phyloP scores from a whole-genome alignment of 139 green algal genomes.

The Marvania coccoides region DNA sequence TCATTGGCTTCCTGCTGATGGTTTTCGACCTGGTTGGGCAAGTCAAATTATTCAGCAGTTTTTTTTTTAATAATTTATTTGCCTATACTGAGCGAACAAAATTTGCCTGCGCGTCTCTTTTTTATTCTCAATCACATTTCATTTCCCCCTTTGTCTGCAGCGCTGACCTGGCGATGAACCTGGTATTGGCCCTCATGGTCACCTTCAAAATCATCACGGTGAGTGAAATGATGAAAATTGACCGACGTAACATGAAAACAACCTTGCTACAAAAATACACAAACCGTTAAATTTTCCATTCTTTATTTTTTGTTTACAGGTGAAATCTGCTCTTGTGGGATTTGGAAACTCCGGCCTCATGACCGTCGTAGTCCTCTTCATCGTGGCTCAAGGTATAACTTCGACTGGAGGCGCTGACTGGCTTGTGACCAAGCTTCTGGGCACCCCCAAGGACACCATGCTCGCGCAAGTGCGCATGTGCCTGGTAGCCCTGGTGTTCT shows the following conservation, averaged over 20 bases:
- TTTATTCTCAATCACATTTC: neutral
- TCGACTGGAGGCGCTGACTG: constrained; percentile 31
- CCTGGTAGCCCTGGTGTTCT: constrained; percentile 25
- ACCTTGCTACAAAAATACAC: too few species aligned
- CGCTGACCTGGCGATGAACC: constrained; percentile 32
- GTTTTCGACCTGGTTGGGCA: constrained; percentile 14
- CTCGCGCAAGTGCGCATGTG: constrained; percentile 31
- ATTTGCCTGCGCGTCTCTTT: too few species aligned
- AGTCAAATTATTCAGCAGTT: too few species aligned
- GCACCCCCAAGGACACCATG: constrained; percentile 4
- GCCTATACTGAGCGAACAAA: too few species aligned
- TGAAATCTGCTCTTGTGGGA: constrained; percentile 17
- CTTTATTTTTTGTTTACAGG: too few species aligned
- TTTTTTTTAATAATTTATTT: too few species aligned
- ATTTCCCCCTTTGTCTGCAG: neutral
- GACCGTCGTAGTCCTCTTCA: constrained; percentile 47
- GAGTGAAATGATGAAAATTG: too few species aligned
- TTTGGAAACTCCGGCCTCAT: constrained; percentile 39
- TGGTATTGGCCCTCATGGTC: constrained; percentile 13
- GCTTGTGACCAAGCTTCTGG: constrained; percentile 27
- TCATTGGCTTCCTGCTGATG: constrained; percentile 19
- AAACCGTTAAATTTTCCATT: too few species aligned
- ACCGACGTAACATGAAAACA: too few species aligned
- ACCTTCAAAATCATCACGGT: constrained; percentile 25
- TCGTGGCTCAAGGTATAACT: constrained; percentile 39